Conservation (phyloP, 805 yeast genomes). For the Starmera caribaea region DNA sequence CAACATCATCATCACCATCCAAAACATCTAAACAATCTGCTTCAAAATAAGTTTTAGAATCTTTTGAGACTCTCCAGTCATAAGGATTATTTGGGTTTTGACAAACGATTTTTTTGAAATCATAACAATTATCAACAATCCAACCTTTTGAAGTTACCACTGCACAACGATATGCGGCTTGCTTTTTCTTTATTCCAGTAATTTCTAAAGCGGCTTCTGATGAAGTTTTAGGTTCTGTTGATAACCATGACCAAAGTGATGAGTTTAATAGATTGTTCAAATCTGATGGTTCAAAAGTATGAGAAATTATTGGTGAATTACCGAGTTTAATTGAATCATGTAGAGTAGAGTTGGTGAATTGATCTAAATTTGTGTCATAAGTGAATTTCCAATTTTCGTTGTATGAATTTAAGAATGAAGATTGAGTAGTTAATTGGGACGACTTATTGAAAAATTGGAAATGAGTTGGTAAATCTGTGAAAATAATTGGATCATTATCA, state of each 20-base stretch:
- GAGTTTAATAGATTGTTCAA: slow-evolving; percentile 23
- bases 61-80: slow-evolving; percentile 32
- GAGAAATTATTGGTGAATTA: slow-evolving; percentile 50
- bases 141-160: slow-evolving; percentile 38
- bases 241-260: slow-evolving; percentile 70
- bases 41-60: slow-evolving; percentile 34
- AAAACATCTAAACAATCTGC: slow-evolving; percentile 23
- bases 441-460: slow-evolving; percentile 13
- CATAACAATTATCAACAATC: slow-evolving; percentile 60
- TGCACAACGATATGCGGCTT: slow-evolving; percentile 38
- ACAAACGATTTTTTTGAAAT: slow-evolving; percentile 46
- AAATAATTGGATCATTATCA: slow-evolving; percentile 11
- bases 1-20: slow-evolving; percentile 3
- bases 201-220: slow-evolving; percentile 11
- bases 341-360: slow-evolving; percentile 31
- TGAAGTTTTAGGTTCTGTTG: slow-evolving; percentile 36
- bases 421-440: slow-evolving; percentile 3
- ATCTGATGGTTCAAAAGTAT: slow-evolving; percentile 19
- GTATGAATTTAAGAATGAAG: slow-evolving; percentile 7
- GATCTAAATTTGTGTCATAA: slow-evolving; percentile 32
- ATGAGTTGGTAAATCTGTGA: slow-evolving; percentile 8
- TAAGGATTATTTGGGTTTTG: slow-evolving; percentile 27
- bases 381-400: slow-evolving; percentile 27
- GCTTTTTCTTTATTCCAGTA: slow-evolving; percentile 6
- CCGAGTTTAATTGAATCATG: slow-evolving; percentile 43